A percentile compares a stretch with the other conserved stretches of the same genome.
Conservation (phyloP, 1,284 basidiomycete genomes). For the Sanghuangporus weigelae region DNA sequence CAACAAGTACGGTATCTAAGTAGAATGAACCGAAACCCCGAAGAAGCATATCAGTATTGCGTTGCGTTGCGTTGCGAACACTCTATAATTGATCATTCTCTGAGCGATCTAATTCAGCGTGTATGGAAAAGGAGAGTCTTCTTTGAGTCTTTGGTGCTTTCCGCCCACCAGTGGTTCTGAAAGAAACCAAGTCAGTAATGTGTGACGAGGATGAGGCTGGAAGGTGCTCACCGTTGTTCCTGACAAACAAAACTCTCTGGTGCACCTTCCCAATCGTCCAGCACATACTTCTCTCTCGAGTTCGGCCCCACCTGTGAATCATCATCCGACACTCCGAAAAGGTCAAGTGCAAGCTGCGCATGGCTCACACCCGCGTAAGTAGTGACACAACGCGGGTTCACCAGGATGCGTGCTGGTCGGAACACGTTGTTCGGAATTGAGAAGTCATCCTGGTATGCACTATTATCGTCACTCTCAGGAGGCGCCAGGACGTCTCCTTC, state of each 20-base stretch:
- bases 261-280: conserved; percentile 92
- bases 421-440: conserved; percentile 87
- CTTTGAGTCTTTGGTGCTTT: conserved; percentile 88
- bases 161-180: conserved; percentile 81
- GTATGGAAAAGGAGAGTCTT: conserved; percentile 80
- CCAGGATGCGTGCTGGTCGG: conserved; percentile 81
- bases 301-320: conserved; percentile 31
- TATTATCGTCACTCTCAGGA: background rate
- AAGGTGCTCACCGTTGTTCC: conserved; percentile 68
- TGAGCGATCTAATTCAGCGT: conserved; percentile 51
- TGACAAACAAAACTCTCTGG: conserved; percentile 96
- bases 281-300: conserved; percentile 61
- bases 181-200: conserved; percentile 11
- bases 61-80: background rate
- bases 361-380: conserved; percentile 96
- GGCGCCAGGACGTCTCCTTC: conserved; percentile 1
- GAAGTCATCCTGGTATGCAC: conserved; percentile 30
- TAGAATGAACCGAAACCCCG: background rate
- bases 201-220: background rate
- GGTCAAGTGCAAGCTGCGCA: conserved; percentile 83
- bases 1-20: background rate
- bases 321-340: conserved; percentile 71
- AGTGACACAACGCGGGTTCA: conserved; percentile 92
- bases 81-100: background rate
- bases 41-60: background rate